Base-by-base conservation (phyloP, 2,329 filamentous ascomycete species). In the Fusarium sp. region DNA sequence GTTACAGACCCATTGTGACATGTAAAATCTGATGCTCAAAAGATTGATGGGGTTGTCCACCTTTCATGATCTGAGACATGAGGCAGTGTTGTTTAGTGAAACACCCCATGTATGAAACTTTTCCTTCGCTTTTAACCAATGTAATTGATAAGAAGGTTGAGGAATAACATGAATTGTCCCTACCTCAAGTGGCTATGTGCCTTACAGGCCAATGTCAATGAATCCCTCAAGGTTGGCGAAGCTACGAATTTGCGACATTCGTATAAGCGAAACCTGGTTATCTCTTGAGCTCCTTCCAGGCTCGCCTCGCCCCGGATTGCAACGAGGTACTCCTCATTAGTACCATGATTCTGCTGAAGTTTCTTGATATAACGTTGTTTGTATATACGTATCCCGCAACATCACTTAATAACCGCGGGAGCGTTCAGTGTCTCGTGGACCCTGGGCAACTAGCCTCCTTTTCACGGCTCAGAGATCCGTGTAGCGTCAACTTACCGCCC, bases 31-130 rank as follows among this genome's bases (percentile, higher is more conserved):
- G n/a, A 60, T 44, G n/a, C 33, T 45, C 30, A 71, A 27, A 46
- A 54, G n/a, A 32, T 59, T 26, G 37, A 40, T 59, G 63, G 44
- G 37, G 18, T 44, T 30, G 27, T 60, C 30, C n/a, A 17, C 52
- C 20, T 54, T 55, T 44, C 45, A 54, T 67, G 42, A 41, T 58
- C 40, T 59, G 60, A 65, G 60, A 40, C 40, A 38, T 26, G 52
- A 65, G 62, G 60, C 63, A 45, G 63, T 65, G 63, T 65, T 60
- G 18, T 17, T 59, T 54, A 53, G 54, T 58, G 67, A 58, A 64
- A 62, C 61, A 38, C 48, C 45, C 27, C 23, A 67, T 49, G 61
- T 65, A 32, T 44, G 50, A 49, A 27, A 59, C 26, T 32, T 32
- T 27, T 37, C 14, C 26, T 37, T 3, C 50, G 42, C 33, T 66